These are phyloP conservation scores for Penicillium angulare DNA, from an alignment of 495 filamentous ascomycete species.

Conservation along the genomic window DNA sequence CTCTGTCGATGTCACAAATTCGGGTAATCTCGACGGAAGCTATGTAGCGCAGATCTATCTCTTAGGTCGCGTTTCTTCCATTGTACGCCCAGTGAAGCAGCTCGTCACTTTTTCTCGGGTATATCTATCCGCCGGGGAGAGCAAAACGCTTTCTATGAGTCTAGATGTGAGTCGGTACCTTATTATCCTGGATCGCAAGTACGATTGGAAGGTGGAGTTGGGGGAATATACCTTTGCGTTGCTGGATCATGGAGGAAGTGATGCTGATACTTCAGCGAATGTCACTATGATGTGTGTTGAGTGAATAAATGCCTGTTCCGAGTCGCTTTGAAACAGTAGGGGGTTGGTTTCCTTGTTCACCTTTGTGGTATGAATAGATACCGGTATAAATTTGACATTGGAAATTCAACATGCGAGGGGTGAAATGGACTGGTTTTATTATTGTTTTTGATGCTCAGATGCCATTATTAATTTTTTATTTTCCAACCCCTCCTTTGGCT, in stretches of 20 bases:
- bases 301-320: too few species aligned
- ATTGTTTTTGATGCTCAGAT: too few species aligned
- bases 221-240: constrained; percentile 42
- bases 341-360: too few species aligned
- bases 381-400: too few species aligned
- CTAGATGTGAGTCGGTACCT: constrained; percentile 32
- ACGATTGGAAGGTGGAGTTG: constrained; percentile 40
- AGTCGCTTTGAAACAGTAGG: too few species aligned
- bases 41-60: constrained; percentile 41
- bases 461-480: too few species aligned
- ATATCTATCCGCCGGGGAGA: constrained; percentile 29
- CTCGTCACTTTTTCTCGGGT: constrained; percentile 37
- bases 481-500: too few species aligned
- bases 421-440: too few species aligned
- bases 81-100: constrained; percentile 40
- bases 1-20: constrained; percentile 31
- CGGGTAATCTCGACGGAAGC: constrained; percentile 27
- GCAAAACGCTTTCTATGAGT: constrained; percentile 10
- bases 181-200: constrained; percentile 32
- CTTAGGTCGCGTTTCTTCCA: constrained; percentile 33
- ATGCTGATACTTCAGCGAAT: constrained; percentile 23
- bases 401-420: too few species aligned
- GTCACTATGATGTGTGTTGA: constrained; percentile 31
- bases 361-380: too few species aligned
- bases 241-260: constrained; percentile 33